These are phyloP conservation scores for Symbiodinium natans DNA, from an alignment of 73 alveolate species.

Conservation along the genomic window DNA sequence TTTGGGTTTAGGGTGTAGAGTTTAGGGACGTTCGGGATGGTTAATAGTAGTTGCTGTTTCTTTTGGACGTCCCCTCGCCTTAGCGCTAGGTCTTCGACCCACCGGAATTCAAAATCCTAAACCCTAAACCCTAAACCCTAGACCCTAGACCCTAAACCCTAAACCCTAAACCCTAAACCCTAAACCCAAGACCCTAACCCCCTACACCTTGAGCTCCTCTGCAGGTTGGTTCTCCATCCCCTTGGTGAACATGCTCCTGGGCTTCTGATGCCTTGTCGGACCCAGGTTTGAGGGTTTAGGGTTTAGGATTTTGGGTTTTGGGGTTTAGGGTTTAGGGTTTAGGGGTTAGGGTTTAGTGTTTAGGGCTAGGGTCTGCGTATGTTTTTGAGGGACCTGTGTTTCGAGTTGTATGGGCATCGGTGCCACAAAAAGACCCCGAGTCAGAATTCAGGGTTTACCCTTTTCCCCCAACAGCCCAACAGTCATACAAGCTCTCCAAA, in stretches of 20 bases:
- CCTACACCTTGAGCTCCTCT: neutral
- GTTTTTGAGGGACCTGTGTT: too few species aligned
- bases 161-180: neutral
- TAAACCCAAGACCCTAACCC: neutral
- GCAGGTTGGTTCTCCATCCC: constrained; percentile 81
- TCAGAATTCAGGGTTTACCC: too few species aligned
- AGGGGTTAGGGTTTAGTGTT: neutral
- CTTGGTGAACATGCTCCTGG: constrained; percentile 42
- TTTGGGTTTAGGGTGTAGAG: neutral
- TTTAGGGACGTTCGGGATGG: neutral
- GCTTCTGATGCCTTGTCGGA: neutral
- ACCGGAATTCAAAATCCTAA: neutral
- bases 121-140: neutral
- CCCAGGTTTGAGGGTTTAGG: neutral
- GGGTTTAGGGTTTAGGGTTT: neutral
- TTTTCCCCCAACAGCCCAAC: too few species aligned
- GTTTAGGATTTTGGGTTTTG: neutral
- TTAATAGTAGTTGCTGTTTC: too few species aligned
- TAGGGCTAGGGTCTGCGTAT: too few species aligned
- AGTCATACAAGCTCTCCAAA: too few species aligned
- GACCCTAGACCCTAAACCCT: neutral
- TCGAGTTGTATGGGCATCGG: too few species aligned
- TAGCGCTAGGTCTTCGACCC: too few species aligned
- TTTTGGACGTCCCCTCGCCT: too few species aligned
- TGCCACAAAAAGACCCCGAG: too few species aligned